Percentiles rank a stretch among this genome's conserved stretches.
Conservation (phyloP, 1,139 yeast species). For the Kodamaea sp. region DNA sequence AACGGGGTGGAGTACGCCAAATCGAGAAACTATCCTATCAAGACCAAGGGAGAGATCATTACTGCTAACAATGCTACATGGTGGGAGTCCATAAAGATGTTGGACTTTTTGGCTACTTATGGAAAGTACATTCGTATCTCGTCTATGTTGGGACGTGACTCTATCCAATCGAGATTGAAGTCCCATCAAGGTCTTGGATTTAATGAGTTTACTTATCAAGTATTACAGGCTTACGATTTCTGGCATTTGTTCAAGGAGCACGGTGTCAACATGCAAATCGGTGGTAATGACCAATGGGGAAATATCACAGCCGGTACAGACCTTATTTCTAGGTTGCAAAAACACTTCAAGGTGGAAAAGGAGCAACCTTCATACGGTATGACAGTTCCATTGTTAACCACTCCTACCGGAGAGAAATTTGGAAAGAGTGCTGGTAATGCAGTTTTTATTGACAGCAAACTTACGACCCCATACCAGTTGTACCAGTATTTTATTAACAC, state of each 20-base stretch:
- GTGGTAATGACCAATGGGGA: constrained; percentile 99
- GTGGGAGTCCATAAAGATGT: constrained; percentile 80
- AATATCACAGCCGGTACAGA: constrained; percentile 96
- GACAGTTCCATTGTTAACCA: constrained; percentile 87
- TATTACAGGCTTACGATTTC: constrained; percentile 92
- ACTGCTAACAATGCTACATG: constrained; percentile 71
- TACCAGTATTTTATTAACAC: constrained; percentile 84
- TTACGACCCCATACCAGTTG: constrained; percentile 79
- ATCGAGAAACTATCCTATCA: constrained; percentile 50
- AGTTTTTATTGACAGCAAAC: constrained; percentile 70
- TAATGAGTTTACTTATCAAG: constrained; percentile 91
- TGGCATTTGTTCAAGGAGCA: constrained; percentile 70
- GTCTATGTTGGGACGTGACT: constrained; percentile 87
- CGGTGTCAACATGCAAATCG: constrained; percentile 75
- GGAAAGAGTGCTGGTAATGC: constrained; percentile 99
- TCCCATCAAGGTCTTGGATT: constrained; percentile 82
- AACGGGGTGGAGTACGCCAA: constrained; percentile 65
- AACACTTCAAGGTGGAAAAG: constrained; percentile 15
- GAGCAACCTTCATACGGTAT: constrained; percentile 58
- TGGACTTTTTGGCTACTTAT: constrained; percentile 72
- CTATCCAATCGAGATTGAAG: constrained; percentile 72
- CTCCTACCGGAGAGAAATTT: constrained; percentile 89
- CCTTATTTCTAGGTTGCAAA: constrained; percentile 65
- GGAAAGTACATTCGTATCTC: constrained; percentile 82
- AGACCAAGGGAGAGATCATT: constrained; percentile 38